Conservation (phyloP, 768 basidiomycete species). For the Suillus sp. region DNA sequence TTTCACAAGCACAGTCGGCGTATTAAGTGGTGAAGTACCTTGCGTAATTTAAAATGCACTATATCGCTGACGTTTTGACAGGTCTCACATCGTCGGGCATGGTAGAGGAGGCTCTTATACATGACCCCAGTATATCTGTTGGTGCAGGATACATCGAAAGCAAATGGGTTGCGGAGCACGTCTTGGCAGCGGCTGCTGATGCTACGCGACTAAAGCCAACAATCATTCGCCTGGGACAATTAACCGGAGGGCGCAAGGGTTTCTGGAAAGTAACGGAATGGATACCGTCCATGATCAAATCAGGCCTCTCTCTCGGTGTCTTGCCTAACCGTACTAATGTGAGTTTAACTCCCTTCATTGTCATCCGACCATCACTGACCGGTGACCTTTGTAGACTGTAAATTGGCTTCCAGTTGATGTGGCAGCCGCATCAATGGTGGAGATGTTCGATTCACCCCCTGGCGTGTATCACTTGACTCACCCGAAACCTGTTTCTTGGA, state of each 20-base stretch:
- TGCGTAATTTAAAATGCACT: background rate
- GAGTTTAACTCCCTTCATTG: conserved; percentile 21
- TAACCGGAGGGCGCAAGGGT: conserved; percentile 42
- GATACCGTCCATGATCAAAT: conserved; percentile 43
- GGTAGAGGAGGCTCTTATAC: conserved; percentile 21
- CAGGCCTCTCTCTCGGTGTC: conserved; percentile 29
- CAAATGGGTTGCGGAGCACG: conserved; percentile 45
- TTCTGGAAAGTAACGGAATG: conserved; percentile 47
- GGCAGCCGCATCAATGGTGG: conserved; percentile 4
- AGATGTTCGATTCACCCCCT: conserved; percentile 5
- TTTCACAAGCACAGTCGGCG: conserved; percentile 38
- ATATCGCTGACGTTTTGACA: background rate
- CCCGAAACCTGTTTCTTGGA: conserved; percentile 30
- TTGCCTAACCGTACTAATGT: conserved; percentile 37
- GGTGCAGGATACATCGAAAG: conserved; percentile 42
- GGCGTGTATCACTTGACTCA: conserved; percentile 12
- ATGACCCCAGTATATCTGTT: conserved; percentile 27
- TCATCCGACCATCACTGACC: background rate
- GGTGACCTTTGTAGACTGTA: conserved; percentile 16
- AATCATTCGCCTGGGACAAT: conserved; percentile 46
- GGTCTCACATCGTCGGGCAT: background rate
- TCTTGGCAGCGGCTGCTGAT: conserved; percentile 34
- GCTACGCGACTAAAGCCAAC: conserved; percentile 31
- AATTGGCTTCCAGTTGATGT: conserved; percentile 31
- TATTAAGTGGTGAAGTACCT: conserved; percentile 22